Base-by-base conservation (phyloP, 192 early-diverging fungal species). In the Backusella mclennaniae region DNA sequence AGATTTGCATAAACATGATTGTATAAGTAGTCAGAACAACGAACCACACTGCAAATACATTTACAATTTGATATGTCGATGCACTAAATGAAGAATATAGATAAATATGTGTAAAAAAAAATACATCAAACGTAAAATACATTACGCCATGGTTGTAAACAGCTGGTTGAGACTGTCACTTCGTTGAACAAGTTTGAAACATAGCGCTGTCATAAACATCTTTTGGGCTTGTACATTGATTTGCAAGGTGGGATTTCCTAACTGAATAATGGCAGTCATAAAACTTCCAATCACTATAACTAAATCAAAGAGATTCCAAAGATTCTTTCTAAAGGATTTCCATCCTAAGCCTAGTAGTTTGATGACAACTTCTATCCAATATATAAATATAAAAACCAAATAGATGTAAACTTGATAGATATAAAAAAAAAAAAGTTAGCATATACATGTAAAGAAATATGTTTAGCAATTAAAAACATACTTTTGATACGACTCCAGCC, bases 271-370 rank as follows among this genome's bases (percentile, higher is more conserved):
- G 7, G 49, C 79, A 46, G 79, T 81, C 35, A 67, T 73, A 69
- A 69, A 72, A 84, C 85, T 88, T 75, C 88, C 92, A 79, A 80
- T 72, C 1, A 89, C 82, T 29, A 90, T 87, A 8, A 90, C 81
- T 2, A 93, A 42, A 83, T 94, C 93, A 76, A 92, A 95, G 23
- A 87, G 52, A 67, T 90, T 88, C 89, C 89, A 90, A 17, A 72
- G 66, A 69, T 84, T 90, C 38, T 74, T 77, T 26, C 84, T 74
- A 75, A 83, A 90, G 1, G 83, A 81, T 11, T 52, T 46, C 84
- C 83, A 90, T 1, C 89, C 89, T 12, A 90, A 63, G 6, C 89
- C 89, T 9, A 80, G 41, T 11, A 86, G 68, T 49, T 85, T 88
- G 39, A 87, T 66, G 4, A 75, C 52, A 35, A 88, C 81, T 49